Base-by-base conservation (phyloP, 2,329 filamentous ascomycete species). In the Talaromyces sp. region DNA sequence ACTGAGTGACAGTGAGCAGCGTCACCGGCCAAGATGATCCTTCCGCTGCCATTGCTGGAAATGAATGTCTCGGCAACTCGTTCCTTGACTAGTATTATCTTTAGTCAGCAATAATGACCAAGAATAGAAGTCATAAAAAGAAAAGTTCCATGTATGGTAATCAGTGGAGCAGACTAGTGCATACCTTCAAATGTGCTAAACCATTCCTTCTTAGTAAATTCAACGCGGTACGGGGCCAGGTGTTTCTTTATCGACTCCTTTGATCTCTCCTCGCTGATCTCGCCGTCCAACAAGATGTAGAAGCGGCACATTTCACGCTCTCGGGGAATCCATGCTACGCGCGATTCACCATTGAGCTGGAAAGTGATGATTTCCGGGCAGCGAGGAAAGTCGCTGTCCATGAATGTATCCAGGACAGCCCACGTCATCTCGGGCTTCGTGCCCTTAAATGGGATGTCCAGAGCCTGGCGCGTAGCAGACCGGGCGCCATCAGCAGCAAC, bases 131-230 rank as follows among this genome's bases (percentile, higher is more conserved):
- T 54, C 10, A 19, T 7, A 58, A 24, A 12, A 32, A 17, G 41
- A 8, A 14, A 38, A 41, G 38, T 50, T 14, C 12, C 6, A 38
- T n/a, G 35, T 24, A 46, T 46, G 43, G 8, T 12, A 19, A 24
- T 10, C 43, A 11, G 21, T 24, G 21, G 43, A 24, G 43, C 19
- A 46, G 21, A 17, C 43, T 46, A 24, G 21, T 19, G 26, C 38
- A 14, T 55, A 59, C 57, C 41, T 59, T 59, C 57, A 38, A 59
- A 59, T 12, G 57, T 59, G 31, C 57, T 59, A 27, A 59, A 59
- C 57, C 51, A 59, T 52, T 59, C 57, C 27, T 52, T 59, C 32
- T 59, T 38, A 19, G 51, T 54, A 11, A 59, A 59, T 9, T 59
- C 51, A 17, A 59, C 57, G n/a, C 52, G 54, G 24, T 55, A 59